phyloP scores from a whole-genome alignment of 768 basidiomycete species.

The Lepiota brunneoincarnata region DNA sequence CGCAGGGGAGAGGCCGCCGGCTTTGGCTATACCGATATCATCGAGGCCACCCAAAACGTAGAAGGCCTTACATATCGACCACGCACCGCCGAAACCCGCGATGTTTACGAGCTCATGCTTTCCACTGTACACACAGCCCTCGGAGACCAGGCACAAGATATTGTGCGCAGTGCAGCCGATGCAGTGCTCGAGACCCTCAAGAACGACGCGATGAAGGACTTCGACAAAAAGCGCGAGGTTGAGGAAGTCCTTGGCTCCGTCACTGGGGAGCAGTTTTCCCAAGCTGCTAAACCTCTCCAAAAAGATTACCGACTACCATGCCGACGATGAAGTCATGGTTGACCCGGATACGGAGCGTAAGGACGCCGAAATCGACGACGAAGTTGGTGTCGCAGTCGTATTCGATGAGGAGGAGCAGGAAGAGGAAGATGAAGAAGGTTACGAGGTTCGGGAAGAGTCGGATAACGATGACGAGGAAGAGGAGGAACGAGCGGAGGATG shows the following conservation, averaged over 20 bases:
- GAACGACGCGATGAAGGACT: constrained; percentile 86
- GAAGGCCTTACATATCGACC: constrained; percentile 94
- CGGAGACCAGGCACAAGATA: constrained; percentile 94
- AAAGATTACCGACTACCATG: constrained; percentile 95
- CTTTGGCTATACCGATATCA: constrained; percentile 86
- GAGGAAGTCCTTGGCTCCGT: constrained; percentile 71
- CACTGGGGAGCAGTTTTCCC: constrained; percentile 72
- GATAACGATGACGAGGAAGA: constrained; percentile 73
- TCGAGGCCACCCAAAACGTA: constrained; percentile 90
- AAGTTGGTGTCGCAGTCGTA: constrained; percentile 95
- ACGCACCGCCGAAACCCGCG: constrained; percentile 89
- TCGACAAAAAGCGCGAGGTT: constrained; percentile 95
- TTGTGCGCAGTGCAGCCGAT: constrained; percentile 95
- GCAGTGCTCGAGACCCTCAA: constrained; percentile 85
- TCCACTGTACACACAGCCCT: constrained; percentile 77
- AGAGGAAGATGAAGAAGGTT: constrained; percentile 88
- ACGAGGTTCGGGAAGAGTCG: constrained; percentile 79
- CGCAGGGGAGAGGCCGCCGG: constrained; percentile 58
- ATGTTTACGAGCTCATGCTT: constrained; percentile 91
- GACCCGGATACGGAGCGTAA: constrained; percentile 81
- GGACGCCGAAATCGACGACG: constrained; percentile 91
- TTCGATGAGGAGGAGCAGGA: constrained; percentile 98
- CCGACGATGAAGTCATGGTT: constrained; percentile 74
- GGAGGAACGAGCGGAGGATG: constrained; percentile 40
- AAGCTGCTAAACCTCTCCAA: constrained; percentile 83